phyloP scores from a whole-genome alignment of 2,329 filamentous ascomycete genomes.

The Colletotrichum shisoi region DNA sequence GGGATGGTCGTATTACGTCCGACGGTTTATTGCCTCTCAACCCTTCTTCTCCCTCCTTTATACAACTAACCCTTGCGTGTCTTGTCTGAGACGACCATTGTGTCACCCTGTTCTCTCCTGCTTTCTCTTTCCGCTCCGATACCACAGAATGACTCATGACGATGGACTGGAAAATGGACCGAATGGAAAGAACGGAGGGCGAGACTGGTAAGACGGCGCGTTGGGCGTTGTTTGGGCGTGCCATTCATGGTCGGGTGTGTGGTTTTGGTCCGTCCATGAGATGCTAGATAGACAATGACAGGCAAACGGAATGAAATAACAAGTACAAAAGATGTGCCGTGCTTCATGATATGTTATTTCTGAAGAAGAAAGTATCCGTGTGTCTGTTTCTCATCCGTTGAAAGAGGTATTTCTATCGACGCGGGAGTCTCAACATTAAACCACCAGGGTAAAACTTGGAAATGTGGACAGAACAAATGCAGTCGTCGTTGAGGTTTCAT shows the following conservation, averaged over 20 bases:
- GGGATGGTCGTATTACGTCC: conserved; percentile 1
- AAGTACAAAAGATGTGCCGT: neutral
- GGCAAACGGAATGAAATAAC: conserved; percentile 20
- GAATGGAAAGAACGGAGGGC: neutral
- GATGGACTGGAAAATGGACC: neutral
- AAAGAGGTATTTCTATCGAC: neutral
- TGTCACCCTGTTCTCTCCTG: neutral
- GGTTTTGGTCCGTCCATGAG: neutral
- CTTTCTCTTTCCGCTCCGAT: conserved; percentile 25
- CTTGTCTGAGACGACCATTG: neutral
- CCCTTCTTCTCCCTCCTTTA: neutral
- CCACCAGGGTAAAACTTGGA: too few relatives aligned
- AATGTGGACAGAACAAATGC: too few relatives aligned
- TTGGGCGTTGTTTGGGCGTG: neutral
- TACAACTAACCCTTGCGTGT: neutral
- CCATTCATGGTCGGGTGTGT: neutral
- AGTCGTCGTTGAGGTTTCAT: too few relatives aligned
- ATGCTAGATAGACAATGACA: conserved; percentile 9
- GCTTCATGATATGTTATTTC: neutral
- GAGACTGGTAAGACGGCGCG: neutral
- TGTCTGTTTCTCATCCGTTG: neutral
- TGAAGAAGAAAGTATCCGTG: neutral
- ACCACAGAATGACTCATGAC: conserved; percentile 24
- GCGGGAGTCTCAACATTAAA: too few relatives aligned
- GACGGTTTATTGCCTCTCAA: neutral